phyloP scores from a whole-genome alignment of 805 yeast species.

The Yarrowia porcina region DNA sequence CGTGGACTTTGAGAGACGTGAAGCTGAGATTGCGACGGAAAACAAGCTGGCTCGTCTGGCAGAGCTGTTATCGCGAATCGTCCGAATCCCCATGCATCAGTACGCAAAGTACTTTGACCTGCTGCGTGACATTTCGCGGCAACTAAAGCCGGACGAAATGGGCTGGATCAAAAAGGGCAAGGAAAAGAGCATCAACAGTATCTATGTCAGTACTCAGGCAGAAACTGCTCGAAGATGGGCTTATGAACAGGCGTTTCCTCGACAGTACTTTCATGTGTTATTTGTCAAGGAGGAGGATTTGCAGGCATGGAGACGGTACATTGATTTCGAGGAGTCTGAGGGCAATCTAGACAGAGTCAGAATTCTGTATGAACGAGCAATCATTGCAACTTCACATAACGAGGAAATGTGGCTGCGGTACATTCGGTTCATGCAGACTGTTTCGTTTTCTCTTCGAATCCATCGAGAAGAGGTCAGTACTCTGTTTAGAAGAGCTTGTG shows the following conservation, averaged over 20 bases:
- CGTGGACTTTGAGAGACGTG: conserved; percentile 56
- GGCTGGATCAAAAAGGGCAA: conserved; percentile 17
- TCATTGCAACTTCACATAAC: conserved; percentile 51
- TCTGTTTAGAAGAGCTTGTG: conserved; percentile 52
- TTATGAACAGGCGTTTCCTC: conserved; percentile 53
- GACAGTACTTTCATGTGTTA: conserved; percentile 53
- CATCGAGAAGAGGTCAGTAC: conserved; percentile 40
- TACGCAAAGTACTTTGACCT: conserved; percentile 70
- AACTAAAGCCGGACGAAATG: conserved; percentile 32
- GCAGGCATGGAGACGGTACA: conserved; percentile 59
- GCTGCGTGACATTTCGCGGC: conserved; percentile 36
- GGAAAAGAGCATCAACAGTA: conserved; percentile 7
- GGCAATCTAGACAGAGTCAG: conserved; percentile 37
- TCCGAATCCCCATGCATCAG: conserved; percentile 70
- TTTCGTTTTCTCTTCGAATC: conserved; percentile 30
- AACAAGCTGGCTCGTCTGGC: conserved; percentile 40
- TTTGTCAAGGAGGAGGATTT: conserved; percentile 46
- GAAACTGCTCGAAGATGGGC: conserved; percentile 63
- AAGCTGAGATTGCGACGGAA: conserved; percentile 35
- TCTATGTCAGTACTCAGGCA: conserved; percentile 48
- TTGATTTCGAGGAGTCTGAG: conserved; percentile 50
- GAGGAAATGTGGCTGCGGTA: conserved; percentile 70
- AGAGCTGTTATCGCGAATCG: conserved; percentile 41
- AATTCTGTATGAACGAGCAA: conserved; percentile 65
- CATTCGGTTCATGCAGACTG: conserved; percentile 48